A percentile compares a stretch with the other conserved stretches of the same genome.
These are phyloP conservation scores for Exophiala aquamarina DNA, from an alignment of 2,329 filamentous ascomycete genomes.

Conservation along the genomic window DNA sequence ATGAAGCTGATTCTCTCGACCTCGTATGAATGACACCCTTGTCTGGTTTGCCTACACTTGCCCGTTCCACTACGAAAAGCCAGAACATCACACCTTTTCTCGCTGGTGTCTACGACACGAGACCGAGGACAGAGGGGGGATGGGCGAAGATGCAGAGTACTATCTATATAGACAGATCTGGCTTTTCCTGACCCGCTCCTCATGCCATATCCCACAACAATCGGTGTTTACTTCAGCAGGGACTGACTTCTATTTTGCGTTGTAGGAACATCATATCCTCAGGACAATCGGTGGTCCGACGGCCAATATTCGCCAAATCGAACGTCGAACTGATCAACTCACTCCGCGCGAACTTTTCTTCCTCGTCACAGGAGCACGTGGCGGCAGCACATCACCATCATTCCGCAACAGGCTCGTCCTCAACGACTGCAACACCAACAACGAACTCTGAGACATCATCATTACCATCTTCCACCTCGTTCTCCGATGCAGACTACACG, in stretches of 20 bases:
- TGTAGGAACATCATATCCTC: conserved; percentile 78
- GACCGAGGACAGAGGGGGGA: no score
- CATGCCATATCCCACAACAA: background rate
- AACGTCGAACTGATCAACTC: conserved; percentile 92
- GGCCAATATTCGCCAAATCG: conserved; percentile 74
- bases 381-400: conserved; percentile 45
- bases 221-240: conserved; percentile 1
- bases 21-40: conserved; percentile 66
- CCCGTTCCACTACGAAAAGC: no score
- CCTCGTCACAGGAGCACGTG: conserved; percentile 43
- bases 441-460: no score
- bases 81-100: no score
- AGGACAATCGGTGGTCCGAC: conserved; percentile 79
- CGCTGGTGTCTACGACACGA: no score
- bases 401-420: conserved; percentile 30
- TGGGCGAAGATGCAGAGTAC: no score
- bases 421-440: conserved; percentile 29
- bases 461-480: background rate
- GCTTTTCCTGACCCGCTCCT: conserved; percentile 5
- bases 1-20: conserved; percentile 85
- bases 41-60: no score
- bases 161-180: no score
- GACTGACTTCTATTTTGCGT: conserved; percentile 8
- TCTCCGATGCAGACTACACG: conserved; percentile 26
- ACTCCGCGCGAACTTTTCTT: conserved; percentile 77